Conservation (phyloP, 768 basidiomycete genomes). For the Suillus brevipes region DNA sequence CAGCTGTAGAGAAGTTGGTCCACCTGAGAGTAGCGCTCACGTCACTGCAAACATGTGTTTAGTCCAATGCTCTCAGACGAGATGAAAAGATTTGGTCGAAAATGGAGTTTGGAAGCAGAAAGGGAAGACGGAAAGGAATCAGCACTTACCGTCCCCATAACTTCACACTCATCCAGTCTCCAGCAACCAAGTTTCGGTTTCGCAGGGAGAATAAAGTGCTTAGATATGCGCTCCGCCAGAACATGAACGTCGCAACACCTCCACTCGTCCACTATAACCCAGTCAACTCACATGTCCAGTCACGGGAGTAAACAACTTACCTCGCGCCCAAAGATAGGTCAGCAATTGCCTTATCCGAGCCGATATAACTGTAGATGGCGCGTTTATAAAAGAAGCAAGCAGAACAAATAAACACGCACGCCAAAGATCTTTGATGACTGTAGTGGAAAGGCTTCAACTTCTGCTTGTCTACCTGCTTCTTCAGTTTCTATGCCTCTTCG, state of each 20-base stretch:
- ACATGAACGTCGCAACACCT: slow-evolving; percentile 85
- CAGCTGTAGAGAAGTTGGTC: slow-evolving; percentile 84
- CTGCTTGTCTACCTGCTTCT: slow-evolving; percentile 68
- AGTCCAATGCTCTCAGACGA: not conserved
- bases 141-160: slow-evolving; percentile 78
- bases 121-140: slow-evolving; percentile 1
- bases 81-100: slow-evolving; percentile 6
- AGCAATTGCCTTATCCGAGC: slow-evolving; percentile 96
- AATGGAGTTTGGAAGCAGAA: not conserved
- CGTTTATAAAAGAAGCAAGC: slow-evolving; percentile 5
- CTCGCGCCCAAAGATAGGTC: slow-evolving; percentile 93
- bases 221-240: slow-evolving; percentile 92
- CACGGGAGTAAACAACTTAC: slow-evolving; percentile 33
- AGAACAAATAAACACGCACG: slow-evolving; percentile 42
- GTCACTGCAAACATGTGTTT: slow-evolving; percentile 21
- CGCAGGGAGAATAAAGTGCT: slow-evolving; percentile 94
- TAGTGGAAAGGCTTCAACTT: slow-evolving; percentile 91
- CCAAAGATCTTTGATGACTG: slow-evolving; percentile 93
- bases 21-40: slow-evolving; percentile 77
- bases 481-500: slow-evolving; percentile 50
- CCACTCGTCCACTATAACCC: slow-evolving; percentile 75
- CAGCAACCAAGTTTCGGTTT: slow-evolving; percentile 87
- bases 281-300: not conserved
- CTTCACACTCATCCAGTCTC: slow-evolving; percentile 91
- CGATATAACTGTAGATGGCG: slow-evolving; percentile 63